Conservation (phyloP, 2,329 filamentous ascomycete genomes). For the Beauveria scarabaeidicola region DNA sequence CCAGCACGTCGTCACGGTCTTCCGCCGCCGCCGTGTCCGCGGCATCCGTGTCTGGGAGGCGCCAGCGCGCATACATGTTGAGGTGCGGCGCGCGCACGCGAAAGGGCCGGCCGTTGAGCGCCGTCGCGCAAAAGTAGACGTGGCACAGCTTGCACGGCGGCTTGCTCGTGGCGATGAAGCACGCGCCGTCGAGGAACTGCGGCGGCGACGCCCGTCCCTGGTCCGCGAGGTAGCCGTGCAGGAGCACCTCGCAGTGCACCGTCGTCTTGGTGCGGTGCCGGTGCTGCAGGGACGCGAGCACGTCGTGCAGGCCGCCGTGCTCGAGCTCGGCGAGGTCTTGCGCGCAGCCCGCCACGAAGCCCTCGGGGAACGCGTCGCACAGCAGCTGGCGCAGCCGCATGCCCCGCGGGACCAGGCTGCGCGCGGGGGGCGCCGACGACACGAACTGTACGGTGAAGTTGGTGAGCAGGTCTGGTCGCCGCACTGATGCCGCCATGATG, state of each 20-base stretch:
- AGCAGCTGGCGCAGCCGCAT: not conserved
- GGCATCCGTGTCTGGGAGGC: conserved; percentile 20
- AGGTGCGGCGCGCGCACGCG: conserved; percentile 20
- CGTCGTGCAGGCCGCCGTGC: conserved; percentile 7
- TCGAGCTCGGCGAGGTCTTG: not conserved
- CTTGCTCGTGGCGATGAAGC: conserved; percentile 29
- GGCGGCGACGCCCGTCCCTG: not conserved
- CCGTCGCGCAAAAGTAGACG: conserved; percentile 20
- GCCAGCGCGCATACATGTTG: conserved; percentile 28
- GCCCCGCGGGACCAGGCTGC: not conserved
- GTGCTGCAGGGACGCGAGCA: conserved; percentile 7
- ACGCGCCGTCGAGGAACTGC: conserved; percentile 20
- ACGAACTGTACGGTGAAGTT: not conserved
- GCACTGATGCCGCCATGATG: conserved; percentile 8
- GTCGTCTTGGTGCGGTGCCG: conserved; percentile 15
- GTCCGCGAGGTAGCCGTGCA: conserved; percentile 17
- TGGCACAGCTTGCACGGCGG: conserved; percentile 26
- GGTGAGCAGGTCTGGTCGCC: conserved; percentile 18
- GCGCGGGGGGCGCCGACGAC: not conserved
- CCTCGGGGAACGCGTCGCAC: not conserved
- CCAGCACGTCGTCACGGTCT: conserved; percentile 9
- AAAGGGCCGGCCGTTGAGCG: conserved; percentile 10
- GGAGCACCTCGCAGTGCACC: conserved; percentile 24
- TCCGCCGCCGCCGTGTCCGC: not conserved
- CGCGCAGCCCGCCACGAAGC: too few relatives aligned